Evolutionary conservation across 805 yeast species (phyloP).

Genomic region (Candida khao-thaluensis): DNA sequence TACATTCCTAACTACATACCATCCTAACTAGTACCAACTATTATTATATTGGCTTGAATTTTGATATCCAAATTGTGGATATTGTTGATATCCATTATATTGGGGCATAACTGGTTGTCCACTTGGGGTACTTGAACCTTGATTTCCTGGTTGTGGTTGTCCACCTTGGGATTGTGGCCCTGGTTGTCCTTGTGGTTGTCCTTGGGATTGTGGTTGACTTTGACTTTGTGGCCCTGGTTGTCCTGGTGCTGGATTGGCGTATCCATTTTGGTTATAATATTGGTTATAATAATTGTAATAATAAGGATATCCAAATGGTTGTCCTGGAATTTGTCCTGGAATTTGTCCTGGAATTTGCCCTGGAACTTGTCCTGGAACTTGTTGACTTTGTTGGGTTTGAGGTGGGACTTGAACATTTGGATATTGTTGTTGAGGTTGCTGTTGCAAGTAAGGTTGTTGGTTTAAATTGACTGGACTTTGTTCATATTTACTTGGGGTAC

Average conservation of each 20-base stretch:
- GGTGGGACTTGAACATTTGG: constrained; percentile 4
- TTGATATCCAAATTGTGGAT: constrained; percentile 47
- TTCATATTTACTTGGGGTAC: constrained; percentile 8
- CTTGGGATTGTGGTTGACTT: constrained; percentile 17
- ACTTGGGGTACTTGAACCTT: constrained; percentile 16
- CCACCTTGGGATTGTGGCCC: constrained; percentile 15
- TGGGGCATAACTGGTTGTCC: constrained; percentile 43
- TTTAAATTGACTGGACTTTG: constrained; percentile 12
- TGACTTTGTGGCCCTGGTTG: constrained; percentile 18
- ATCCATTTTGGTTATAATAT: constrained; percentile 29
- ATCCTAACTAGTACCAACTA: constrained; percentile 39
- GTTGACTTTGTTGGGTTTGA: constrained; percentile 19
- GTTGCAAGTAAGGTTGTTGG: constrained; percentile 10
- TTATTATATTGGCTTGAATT: constrained; percentile 27
- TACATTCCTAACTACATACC: constrained; percentile 4
- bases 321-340: constrained; percentile 20
- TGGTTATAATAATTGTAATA: constrained; percentile 39
- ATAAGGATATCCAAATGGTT: constrained; percentile 42
- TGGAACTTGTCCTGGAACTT: constrained; percentile 14
- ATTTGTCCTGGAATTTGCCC: constrained; percentile 16
- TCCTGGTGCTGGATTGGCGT: constrained; percentile 15
- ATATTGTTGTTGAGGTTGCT: constrained; percentile 7
- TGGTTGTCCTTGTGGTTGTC: constrained; percentile 12
- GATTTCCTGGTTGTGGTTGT: constrained; percentile 21
- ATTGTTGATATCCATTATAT: constrained; percentile 47